Evolutionary conservation across 805 yeast genomes (phyloP).

Genomic region (Saccharomycopsis capsularis): DNA sequence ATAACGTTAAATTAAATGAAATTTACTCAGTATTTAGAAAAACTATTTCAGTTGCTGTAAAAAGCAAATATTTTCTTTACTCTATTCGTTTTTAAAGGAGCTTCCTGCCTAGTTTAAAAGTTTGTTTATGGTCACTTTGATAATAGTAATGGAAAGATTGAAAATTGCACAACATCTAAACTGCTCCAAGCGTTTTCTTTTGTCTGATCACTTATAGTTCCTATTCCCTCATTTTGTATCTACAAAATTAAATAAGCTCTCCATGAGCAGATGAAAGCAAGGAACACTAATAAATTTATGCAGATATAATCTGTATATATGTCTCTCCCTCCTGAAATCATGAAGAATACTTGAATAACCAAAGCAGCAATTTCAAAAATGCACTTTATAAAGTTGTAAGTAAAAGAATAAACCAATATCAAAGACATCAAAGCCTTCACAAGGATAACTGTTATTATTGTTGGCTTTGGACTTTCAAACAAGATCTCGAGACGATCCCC

Average conservation of each 20-base stretch:
- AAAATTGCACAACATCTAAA: no score
- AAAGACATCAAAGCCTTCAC: slow-evolving; percentile 17
- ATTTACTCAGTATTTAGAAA: no score
- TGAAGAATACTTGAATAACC: slow-evolving; percentile 9
- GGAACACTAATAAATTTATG: background rate
- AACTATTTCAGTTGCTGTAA: no score
- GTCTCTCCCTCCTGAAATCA: slow-evolving; percentile 1
- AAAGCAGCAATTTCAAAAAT: slow-evolving; percentile 5
- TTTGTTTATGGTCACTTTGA: no score
- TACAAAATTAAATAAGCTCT: slow-evolving; percentile 3
- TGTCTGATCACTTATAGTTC: slow-evolving; percentile 6
- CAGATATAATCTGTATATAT: background rate
- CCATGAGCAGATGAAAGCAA: slow-evolving; percentile 12
- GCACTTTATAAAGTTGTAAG: slow-evolving; percentile 8
- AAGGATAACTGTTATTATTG: slow-evolving; percentile 3
- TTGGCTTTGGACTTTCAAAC: slow-evolving; percentile 4
- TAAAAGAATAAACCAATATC: slow-evolving; percentile 16
- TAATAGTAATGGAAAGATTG: no score
- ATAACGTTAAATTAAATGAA: no score
- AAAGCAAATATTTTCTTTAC: no score
- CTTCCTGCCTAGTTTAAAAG: no score
- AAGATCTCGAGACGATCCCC: background rate
- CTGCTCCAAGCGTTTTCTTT: slow-evolving; percentile 14
- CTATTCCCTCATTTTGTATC: slow-evolving; percentile 13
- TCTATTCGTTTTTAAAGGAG: no score